Evolutionary conservation across 1,139 yeast species (phyloP).

Genomic region (Nakaseomyces uthaithaninus): DNA sequence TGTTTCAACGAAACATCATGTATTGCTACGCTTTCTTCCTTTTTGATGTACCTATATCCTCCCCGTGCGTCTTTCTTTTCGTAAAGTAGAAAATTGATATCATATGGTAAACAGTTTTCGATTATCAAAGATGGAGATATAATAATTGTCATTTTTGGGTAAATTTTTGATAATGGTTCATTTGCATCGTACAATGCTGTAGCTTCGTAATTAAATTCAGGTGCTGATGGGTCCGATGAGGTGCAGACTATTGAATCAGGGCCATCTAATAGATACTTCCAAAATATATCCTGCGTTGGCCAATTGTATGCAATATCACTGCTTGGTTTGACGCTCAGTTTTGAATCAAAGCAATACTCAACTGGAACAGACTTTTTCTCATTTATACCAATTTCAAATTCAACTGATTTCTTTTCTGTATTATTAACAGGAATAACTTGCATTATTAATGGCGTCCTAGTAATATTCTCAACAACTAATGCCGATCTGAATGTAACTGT

Average conservation of each 20-base stretch:
- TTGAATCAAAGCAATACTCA: slow-evolving; percentile 51
- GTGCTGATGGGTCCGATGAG: slow-evolving; percentile 25
- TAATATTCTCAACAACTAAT: slow-evolving; percentile 54
- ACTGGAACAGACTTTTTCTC: slow-evolving; percentile 62
- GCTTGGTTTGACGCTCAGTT: slow-evolving; percentile 53
- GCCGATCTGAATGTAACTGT: slow-evolving; percentile 70
- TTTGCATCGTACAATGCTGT: slow-evolving; percentile 55
- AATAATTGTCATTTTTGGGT: slow-evolving; percentile 76
- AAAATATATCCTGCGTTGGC: slow-evolving; percentile 53
- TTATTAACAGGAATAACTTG: slow-evolving; percentile 28
- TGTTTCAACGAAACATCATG: slow-evolving; percentile 75
- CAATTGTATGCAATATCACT: slow-evolving; percentile 49
- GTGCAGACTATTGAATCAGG: slow-evolving; percentile 56
- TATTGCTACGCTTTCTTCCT: slow-evolving; percentile 61
- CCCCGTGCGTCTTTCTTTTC: slow-evolving; percentile 68
- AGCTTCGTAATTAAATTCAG: slow-evolving; percentile 61
- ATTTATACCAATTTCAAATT: slow-evolving; percentile 42
- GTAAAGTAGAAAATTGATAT: slow-evolving; percentile 64
- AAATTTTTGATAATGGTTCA: slow-evolving; percentile 65
- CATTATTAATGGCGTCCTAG: slow-evolving; percentile 52
- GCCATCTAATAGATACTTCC: slow-evolving; percentile 55
- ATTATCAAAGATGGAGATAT: slow-evolving; percentile 83
- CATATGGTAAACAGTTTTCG: slow-evolving; percentile 79
- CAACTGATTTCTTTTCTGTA: slow-evolving; percentile 24
- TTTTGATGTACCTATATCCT: slow-evolving; percentile 53